These are phyloP conservation scores for Apiotrichum sp. DNA, from an alignment of 1,284 basidiomycete species.

Conservation along the genomic window DNA sequence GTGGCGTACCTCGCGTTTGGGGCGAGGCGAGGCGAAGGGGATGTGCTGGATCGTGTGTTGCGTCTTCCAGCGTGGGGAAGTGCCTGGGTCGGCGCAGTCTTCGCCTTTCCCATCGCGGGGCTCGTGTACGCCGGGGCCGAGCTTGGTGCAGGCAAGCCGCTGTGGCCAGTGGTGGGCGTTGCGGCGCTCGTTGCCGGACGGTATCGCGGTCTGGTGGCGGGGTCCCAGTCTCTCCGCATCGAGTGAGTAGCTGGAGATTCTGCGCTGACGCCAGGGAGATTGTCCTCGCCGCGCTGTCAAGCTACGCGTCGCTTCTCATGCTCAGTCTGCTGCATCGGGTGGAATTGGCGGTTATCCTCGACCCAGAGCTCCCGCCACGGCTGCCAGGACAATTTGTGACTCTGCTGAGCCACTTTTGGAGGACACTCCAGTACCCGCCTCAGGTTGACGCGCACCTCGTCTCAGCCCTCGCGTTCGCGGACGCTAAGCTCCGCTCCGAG, in stretches of 20 bases:
- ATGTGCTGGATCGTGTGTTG: background rate
- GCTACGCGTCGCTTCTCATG: slow-evolving; percentile 10
- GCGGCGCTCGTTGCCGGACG: no score
- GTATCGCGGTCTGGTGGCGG: no score
- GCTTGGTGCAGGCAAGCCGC: background rate
- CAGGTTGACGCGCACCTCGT: no score
- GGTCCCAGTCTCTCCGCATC: background rate
- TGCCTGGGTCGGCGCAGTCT: slow-evolving; percentile 16
- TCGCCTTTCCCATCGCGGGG: slow-evolving; percentile 29
- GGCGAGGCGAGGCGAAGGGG: no score
- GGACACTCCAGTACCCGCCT: no score
- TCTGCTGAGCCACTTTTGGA: background rate
- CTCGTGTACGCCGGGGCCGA: slow-evolving; percentile 30
- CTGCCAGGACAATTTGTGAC: slow-evolving; percentile 5
- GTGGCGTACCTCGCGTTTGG: background rate
- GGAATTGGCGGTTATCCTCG: slow-evolving; percentile 1
- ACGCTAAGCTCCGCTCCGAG: background rate
- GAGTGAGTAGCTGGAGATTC: background rate
- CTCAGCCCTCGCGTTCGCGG: no score
- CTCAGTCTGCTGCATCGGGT: slow-evolving; percentile 17
- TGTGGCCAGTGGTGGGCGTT: no score
- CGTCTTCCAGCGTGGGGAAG: no score
- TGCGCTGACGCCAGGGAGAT: background rate
- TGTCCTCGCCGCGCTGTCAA: background rate
- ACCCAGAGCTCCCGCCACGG: slow-evolving; percentile 2